Base-by-base conservation (phyloP, 129 eudicot genomes). In the Chrysanthemum makinoi region DNA sequence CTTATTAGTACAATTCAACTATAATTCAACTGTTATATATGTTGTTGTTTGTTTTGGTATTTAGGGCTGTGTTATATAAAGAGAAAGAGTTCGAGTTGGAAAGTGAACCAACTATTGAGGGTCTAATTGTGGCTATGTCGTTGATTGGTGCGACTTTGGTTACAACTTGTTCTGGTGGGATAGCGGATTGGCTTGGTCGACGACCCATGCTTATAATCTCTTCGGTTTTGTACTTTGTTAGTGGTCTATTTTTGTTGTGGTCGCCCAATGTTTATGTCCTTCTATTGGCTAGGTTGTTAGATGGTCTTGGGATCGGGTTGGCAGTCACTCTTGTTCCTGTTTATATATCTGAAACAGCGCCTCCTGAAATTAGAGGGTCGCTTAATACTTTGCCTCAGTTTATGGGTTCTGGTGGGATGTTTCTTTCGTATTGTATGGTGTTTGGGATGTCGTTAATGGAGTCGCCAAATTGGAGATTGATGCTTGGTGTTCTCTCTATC, bases 301-400 rank as follows among this genome's bases (percentile, higher is more conserved):
- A 89, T 65, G 96, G 96, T 15, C 77, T 89, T 64, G 96, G 96
- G 52, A 72, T 86, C 28, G 96, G 96, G 18, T 84, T 89, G 77
- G 88, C 96, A n/a, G 90, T 84, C 12, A 89, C 96, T 39, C 79
- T 89, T 22, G 86, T 86, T 60, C 96, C 96, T 6, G 78, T 89
- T 3, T 89, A 89, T 67, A 89, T 89, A 69, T 86, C 96, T 17
- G 96, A 89, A 79, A 89, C 90, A 0, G 96, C 96, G 1, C 93
- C 96, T 2, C 83, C 96, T 18, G 96, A 89, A 39, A 86, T 86
- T 28, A 77, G 96, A 66, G 96, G 96, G 7, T 75, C 75, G 10
- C 78, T 89, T 33, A 89, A 89, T 75, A 89, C 96, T 55, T 72
- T 89, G 22, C 96, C 96, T 5, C 96, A 89, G 82, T 89, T 86